Evolutionary conservation across 2,329 filamentous ascomycete species (phyloP).

Genomic region (Sporothrix brasiliensis): DNA sequence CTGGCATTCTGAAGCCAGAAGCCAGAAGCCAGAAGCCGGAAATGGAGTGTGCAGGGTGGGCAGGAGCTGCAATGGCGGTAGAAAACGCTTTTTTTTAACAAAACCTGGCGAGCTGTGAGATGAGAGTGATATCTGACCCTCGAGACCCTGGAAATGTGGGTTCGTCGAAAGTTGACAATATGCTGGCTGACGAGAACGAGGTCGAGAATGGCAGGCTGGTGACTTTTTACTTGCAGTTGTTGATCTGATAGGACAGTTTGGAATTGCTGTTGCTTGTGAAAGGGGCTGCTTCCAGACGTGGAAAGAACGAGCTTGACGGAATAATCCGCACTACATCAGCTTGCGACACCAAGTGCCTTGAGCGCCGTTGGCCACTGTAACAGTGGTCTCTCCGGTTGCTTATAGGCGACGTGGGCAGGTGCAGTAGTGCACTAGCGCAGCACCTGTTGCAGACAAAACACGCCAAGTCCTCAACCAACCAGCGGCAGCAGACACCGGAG

Average conservation of each 20-base stretch:
- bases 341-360: background rate
- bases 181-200: background rate
- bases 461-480: conserved; percentile 1
- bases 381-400: background rate
- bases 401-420: background rate
- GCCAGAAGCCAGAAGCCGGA: conserved; percentile 11
- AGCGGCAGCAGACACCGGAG: background rate
- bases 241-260: background rate
- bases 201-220: background rate
- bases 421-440: background rate
- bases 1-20: conserved; percentile 16
- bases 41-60: too few relatives aligned
- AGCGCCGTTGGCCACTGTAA: background rate
- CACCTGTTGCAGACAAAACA: conserved; percentile 9
- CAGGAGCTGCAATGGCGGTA: background rate
- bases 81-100: background rate
- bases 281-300: background rate
- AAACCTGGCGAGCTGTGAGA: background rate
- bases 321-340: background rate
- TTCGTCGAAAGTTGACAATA: conserved; percentile 1
- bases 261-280: background rate
- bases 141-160: background rate
- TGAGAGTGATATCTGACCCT: too few relatives aligned
- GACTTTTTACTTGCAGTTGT: background rate
- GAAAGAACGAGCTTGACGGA: background rate